Conservation (phyloP, 2,329 filamentous ascomycete species). For the Xylariaceae sp. region DNA sequence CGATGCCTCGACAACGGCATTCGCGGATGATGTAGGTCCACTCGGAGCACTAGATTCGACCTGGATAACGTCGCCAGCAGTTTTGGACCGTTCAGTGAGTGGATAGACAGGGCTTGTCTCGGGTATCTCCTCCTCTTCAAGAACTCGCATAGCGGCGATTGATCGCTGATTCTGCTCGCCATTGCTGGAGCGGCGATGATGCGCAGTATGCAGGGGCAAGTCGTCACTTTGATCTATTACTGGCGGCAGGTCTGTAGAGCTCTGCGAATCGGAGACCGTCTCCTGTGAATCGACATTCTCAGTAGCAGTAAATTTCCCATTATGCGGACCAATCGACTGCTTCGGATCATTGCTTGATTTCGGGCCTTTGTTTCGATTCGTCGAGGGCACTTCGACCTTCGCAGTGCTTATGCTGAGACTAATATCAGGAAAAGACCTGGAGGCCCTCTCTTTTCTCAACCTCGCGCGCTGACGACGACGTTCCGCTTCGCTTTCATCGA, state of each 20-base stretch:
- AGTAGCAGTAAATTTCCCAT: conserved; percentile 15
- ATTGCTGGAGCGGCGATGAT: background rate
- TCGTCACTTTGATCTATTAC: background rate
- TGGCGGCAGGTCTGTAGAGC: conserved; percentile 12
- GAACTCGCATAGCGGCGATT: conserved; percentile 6
- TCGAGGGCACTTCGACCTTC: conserved; percentile 31
- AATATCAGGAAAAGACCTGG: conserved; percentile 27
- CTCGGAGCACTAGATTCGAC: conserved; percentile 22
- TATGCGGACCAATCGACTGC: conserved; percentile 15
- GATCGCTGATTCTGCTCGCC: conserved; percentile 10
- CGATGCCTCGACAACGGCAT: conserved; percentile 12
- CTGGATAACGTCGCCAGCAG: conserved; percentile 21
- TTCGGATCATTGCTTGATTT: conserved; percentile 11
- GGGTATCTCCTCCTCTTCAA: conserved; percentile 29
- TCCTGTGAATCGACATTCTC: conserved; percentile 28
- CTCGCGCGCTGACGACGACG: conserved; percentile 27
- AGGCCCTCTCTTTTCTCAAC: conserved; percentile 26
- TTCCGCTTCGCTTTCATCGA: conserved; percentile 23
- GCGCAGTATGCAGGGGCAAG: background rate
- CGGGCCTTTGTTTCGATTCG: conserved; percentile 22
- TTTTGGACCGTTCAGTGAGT: conserved; percentile 22
- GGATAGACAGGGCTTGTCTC: conserved; percentile 31
- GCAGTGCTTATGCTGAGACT: conserved; percentile 20
- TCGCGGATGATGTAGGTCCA: conserved; percentile 18
- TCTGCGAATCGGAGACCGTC: conserved; percentile 32